A percentile compares a stretch with the other conserved stretches of the same genome.
Evolutionary conservation across 805 yeast genomes (phyloP).

Genomic region (Pichia occidentalis): DNA sequence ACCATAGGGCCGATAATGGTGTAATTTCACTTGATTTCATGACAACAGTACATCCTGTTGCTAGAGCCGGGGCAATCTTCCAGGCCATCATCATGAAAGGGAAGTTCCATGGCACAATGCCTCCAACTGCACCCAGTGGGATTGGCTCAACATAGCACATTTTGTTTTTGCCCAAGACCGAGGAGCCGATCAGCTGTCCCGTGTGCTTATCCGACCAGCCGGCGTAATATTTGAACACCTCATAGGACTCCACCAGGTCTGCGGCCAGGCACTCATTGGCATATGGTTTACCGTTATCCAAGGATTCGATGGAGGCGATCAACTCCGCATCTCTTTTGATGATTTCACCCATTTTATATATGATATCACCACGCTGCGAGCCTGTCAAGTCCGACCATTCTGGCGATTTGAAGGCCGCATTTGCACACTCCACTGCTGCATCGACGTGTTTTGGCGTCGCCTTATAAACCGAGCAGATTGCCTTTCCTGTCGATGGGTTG

Average conservation of each 20-base stretch:
- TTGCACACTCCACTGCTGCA: constrained; percentile 60
- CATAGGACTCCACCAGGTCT: constrained; percentile 27
- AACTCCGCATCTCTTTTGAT: constrained; percentile 44
- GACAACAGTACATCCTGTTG: constrained; percentile 67
- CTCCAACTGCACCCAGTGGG: constrained; percentile 72
- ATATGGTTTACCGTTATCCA: constrained; percentile 53
- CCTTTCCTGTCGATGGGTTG: constrained; percentile 47
- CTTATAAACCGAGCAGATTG: constrained; percentile 49
- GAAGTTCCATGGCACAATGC: constrained; percentile 79
- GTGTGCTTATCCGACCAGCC: constrained; percentile 74
- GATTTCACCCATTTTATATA: constrained; percentile 46
- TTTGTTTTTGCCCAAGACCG: constrained; percentile 34
- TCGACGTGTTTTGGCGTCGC: constrained; percentile 57
- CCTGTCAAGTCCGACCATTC: constrained; percentile 46
- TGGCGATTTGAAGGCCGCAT: constrained; percentile 44
- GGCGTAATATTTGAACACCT: constrained; percentile 57
- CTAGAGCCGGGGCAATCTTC: constrained; percentile 73
- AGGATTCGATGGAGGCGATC: constrained; percentile 48
- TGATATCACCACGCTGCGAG: constrained; percentile 43
- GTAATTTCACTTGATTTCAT: constrained; percentile 72
- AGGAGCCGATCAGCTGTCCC: constrained; percentile 48
- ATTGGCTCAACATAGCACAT: constrained; percentile 48
- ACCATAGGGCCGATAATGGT: constrained; percentile 63
- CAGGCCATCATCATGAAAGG: constrained; percentile 73
- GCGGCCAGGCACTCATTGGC: constrained; percentile 39